Conservation (phyloP, 371 early-diverging fungal species). For the Zopfochytrium polystomum region DNA sequence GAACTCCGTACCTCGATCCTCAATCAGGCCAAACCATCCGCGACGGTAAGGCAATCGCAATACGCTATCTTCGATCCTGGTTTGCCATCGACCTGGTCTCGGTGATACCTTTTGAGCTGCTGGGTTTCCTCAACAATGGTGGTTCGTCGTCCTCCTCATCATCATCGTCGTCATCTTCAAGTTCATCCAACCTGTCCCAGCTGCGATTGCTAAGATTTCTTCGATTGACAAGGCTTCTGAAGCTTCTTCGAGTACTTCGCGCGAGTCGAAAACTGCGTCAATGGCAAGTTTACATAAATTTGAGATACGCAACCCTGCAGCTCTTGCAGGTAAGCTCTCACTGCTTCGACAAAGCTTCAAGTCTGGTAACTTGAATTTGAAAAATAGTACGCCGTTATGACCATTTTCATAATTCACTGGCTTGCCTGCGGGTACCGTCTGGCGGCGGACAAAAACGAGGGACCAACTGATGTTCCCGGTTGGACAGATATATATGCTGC, state of each 20-base stretch:
- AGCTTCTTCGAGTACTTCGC: constrained; percentile 46
- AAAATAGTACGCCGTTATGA: constrained; percentile 30
- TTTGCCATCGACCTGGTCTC: constrained; percentile 47
- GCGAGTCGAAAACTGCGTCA: constrained; percentile 48
- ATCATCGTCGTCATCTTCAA: background rate
- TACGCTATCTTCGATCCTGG: constrained; percentile 40
- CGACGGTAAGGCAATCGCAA: constrained; percentile 31
- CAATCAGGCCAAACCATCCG: constrained; percentile 41
- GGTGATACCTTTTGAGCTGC: constrained; percentile 44
- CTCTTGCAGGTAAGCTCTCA: constrained; percentile 35
- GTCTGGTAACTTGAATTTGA: background rate
- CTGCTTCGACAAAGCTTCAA: background rate
- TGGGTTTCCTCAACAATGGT: constrained; percentile 18
- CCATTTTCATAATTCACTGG: constrained; percentile 48
- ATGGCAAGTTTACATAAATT: constrained; percentile 37
- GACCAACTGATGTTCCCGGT: constrained; percentile 29
- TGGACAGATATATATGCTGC: constrained; percentile 33
- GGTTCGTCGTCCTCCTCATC: background rate
- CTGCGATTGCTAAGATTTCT: constrained; percentile 41
- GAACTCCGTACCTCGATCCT: constrained; percentile 42
- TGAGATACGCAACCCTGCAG: constrained; percentile 41
- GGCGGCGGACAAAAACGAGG: constrained; percentile 25
- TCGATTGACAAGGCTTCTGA: constrained; percentile 42
- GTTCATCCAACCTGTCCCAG: constrained; percentile 18
- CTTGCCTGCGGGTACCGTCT: constrained; percentile 48